Conservation (phyloP, 768 basidiomycete species). For the Cantharellus anzutake region DNA sequence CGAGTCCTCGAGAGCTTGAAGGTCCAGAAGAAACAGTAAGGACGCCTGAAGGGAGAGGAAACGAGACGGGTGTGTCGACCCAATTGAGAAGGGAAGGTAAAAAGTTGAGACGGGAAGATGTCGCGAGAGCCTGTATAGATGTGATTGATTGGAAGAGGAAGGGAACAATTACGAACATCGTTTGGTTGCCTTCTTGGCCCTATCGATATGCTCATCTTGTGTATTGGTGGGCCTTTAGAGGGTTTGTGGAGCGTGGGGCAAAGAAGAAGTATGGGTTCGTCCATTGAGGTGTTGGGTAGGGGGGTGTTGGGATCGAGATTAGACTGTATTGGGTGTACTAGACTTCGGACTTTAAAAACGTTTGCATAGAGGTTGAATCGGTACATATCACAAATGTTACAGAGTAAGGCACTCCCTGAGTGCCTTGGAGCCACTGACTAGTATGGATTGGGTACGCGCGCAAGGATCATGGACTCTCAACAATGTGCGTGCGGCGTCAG, state of each 20-base stretch:
- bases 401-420: too few species aligned
- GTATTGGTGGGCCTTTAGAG: constrained; percentile 39
- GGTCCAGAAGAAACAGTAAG: constrained; percentile 21
- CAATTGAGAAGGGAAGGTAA: background rate
- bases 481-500: too few species aligned
- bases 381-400: too few species aligned
- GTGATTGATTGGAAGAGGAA: constrained; percentile 30
- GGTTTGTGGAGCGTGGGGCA: constrained; percentile 36
- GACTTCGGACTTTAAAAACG: too few species aligned
- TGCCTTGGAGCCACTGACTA: too few species aligned
- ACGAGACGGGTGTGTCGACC: background rate
- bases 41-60: background rate
- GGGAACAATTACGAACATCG: constrained; percentile 25
- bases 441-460: too few species aligned
- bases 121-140: constrained; percentile 38
- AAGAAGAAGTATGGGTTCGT: constrained; percentile 33
- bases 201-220: constrained; percentile 30
- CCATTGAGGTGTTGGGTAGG: too few species aligned
- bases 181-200: constrained; percentile 32
- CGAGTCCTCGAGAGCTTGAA: constrained; percentile 11
- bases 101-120: constrained; percentile 32
- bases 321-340: too few species aligned
- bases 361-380: too few species aligned
- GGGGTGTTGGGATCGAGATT: too few species aligned
- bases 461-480: too few species aligned